phyloP scores from a whole-genome alignment of 2,329 filamentous ascomycete species.

The Colletotrichum lini region DNA sequence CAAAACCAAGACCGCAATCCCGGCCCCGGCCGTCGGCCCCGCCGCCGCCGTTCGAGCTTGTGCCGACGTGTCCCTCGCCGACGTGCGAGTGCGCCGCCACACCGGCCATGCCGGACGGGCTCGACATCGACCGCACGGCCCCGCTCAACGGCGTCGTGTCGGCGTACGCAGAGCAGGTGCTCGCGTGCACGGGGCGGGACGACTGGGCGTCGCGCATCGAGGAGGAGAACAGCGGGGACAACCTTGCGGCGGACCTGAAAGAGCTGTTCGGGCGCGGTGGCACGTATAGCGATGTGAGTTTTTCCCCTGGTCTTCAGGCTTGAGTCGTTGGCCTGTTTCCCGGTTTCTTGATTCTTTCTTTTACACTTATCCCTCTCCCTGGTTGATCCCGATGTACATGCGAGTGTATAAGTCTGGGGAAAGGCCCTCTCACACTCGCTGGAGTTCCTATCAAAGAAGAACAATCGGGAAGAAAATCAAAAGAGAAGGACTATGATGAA shows the following conservation, averaged over 20 bases:
- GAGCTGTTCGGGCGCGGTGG: conserved; percentile 77
- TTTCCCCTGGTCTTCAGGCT: not conserved
- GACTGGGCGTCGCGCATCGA: conserved; percentile 91
- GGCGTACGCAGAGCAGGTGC: conserved; percentile 83
- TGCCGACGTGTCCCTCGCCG: conserved; percentile 77
- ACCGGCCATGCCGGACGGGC: conserved; percentile 73
- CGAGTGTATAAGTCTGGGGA: not conserved
- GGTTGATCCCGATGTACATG: not conserved
- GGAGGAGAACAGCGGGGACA: conserved; percentile 78
- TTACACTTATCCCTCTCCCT: not conserved
- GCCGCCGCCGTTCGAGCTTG: conserved; percentile 57
- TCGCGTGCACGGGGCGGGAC: conserved; percentile 84
- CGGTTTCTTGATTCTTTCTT: not conserved
- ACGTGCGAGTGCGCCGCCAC: conserved; percentile 82
- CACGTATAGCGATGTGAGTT: conserved; percentile 75
- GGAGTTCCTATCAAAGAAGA: no score
- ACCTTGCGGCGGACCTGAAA: conserved; percentile 81
- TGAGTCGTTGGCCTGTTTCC: no score
- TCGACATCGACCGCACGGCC: conserved; percentile 81
- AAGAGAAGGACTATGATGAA: no score
- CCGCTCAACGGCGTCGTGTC: conserved; percentile 83
- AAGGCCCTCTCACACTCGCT: no score
- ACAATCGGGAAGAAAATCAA: no score
- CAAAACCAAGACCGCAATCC: not conserved
- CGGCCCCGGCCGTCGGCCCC: conserved; percentile 14